Conservation (phyloP, 1,284 basidiomycete species). For the Cryptococcus wingfieldii region DNA sequence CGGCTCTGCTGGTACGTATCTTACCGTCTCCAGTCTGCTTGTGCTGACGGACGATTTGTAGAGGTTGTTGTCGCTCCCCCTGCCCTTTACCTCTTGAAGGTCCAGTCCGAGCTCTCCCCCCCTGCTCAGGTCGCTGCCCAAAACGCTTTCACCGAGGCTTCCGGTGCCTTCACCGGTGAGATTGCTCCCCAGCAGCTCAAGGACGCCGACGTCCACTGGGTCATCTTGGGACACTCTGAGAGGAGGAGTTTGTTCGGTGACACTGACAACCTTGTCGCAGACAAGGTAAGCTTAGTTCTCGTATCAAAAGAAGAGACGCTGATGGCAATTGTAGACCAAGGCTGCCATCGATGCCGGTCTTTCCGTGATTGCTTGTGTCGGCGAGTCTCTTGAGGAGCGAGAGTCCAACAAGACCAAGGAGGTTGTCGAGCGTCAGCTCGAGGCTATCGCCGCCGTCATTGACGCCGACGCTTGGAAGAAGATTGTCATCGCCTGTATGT, state of each 20-base stretch:
- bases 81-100: constrained; percentile 72
- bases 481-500: constrained; percentile 76
- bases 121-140: constrained; percentile 80
- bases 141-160: constrained; percentile 79
- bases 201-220: constrained; percentile 83
- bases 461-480: constrained; percentile 75
- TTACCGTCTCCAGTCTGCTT: constrained; percentile 3
- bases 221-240: constrained; percentile 97
- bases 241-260: constrained; percentile 90
- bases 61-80: constrained; percentile 92
- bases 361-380: constrained; percentile 91
- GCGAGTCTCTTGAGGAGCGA: constrained; percentile 87
- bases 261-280: constrained; percentile 73
- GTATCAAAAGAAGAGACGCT: not conserved
- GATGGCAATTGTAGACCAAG: constrained; percentile 52
- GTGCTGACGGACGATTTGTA: constrained; percentile 35
- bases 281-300: constrained; percentile 61
- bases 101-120: constrained; percentile 59
- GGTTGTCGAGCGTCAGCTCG: constrained; percentile 79
- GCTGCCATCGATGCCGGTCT: constrained; percentile 70
- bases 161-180: constrained; percentile 94
- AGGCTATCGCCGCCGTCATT: constrained; percentile 65
- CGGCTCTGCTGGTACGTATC: constrained; percentile 60
- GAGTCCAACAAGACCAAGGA: constrained; percentile 72
- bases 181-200: constrained; percentile 80